These are phyloP conservation scores for Gaeumannomyces sp. DNA, from an alignment of 2,329 filamentous ascomycete species.

Conservation along the genomic window DNA sequence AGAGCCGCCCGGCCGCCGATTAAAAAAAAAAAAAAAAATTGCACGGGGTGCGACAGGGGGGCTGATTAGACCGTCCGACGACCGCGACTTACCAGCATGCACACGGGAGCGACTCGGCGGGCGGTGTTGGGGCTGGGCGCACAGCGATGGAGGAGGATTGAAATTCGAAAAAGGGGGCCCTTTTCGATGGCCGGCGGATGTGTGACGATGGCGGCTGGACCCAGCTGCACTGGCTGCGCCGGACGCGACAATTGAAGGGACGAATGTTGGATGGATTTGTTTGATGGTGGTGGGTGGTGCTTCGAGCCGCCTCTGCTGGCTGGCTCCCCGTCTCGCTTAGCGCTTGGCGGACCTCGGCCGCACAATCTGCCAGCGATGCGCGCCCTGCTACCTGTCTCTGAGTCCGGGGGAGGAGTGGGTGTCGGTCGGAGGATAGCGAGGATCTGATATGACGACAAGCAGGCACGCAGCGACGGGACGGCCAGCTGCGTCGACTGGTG, in stretches of 20 bases:
- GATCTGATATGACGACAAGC: background rate
- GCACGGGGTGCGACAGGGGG: conserved; percentile 1
- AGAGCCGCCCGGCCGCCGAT: background rate
- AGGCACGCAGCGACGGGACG: background rate
- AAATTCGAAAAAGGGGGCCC: background rate
- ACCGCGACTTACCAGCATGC: background rate
- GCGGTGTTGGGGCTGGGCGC: conserved; percentile 3
- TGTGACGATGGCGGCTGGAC: background rate
- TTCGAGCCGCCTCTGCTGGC: conserved; percentile 5
- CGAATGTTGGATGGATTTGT: background rate
- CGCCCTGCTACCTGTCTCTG: background rate
- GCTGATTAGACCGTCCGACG: background rate
- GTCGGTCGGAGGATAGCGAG: background rate
- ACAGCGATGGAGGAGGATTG: conserved; percentile 1
- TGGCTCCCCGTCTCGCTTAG: conserved; percentile 21
- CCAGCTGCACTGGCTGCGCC: background rate
- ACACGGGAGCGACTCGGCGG: background rate
- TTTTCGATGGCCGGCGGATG: background rate
- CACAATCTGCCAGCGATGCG: conserved; percentile 2
- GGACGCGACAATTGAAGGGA: background rate
- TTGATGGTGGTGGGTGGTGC: background rate
- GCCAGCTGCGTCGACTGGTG: background rate
- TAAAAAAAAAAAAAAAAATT: conserved; percentile 2
- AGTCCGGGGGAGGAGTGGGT: background rate
- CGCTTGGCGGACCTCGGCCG: conserved; percentile 19